Evolutionary conservation across 306 rosid species (phyloP).

Genomic region (Mimosa pudica): DNA sequence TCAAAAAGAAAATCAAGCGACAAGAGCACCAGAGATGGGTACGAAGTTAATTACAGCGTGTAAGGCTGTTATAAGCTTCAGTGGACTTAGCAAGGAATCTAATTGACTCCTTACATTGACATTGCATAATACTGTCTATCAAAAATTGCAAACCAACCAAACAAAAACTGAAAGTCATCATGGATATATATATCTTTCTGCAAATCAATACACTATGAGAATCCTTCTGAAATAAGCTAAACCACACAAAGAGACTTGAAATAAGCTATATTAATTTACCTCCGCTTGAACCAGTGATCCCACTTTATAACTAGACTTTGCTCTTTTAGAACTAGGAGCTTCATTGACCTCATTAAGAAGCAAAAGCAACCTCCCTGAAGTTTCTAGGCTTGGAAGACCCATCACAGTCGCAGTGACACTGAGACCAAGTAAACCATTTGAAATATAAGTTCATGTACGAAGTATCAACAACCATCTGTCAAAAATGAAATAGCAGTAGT

Average conservation of each 20-base stretch:
- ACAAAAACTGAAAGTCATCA: constrained; percentile 17
- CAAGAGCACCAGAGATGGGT: not conserved
- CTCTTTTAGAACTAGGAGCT: constrained; percentile 72
- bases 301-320: constrained; percentile 64
- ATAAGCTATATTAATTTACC: constrained; percentile 50
- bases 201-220: constrained; percentile 1
- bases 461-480: not conserved
- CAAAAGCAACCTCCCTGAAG: constrained; percentile 72
- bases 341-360: constrained; percentile 59
- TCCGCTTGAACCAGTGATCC: constrained; percentile 94
- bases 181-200: not conserved
- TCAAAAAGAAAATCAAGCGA: constrained; percentile 14
- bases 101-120: not conserved
- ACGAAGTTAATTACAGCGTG: not conserved
- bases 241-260: not conserved
- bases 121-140: not conserved
- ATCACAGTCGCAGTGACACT: constrained; percentile 74
- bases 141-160: constrained; percentile 13
- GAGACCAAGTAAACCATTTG: constrained; percentile 45
- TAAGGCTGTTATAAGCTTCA: not conserved
- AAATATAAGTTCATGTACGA: constrained; percentile 26
- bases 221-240: not conserved
- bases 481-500: not conserved
- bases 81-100: not conserved
- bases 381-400: constrained; percentile 80